A percentile compares a stretch with the other conserved stretches of the same genome.
These are phyloP conservation scores for Mycosphaerelloides madeirae DNA, from an alignment of 2,329 filamentous ascomycete species.

Conservation along the genomic window DNA sequence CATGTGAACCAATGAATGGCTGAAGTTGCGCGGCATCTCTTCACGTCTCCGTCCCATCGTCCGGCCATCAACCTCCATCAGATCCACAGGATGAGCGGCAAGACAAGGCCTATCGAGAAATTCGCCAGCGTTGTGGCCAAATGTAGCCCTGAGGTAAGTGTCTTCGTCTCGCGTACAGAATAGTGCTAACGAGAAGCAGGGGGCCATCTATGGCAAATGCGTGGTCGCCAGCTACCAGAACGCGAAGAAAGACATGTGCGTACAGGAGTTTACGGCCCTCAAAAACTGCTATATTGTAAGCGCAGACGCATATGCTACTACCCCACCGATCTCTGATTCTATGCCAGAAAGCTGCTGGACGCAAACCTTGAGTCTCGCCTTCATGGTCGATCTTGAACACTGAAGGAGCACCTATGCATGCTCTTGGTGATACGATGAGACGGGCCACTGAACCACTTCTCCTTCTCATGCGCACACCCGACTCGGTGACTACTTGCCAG, in stretches of 20 bases:
- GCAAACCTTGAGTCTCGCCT: conserved; percentile 13
- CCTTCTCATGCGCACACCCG: no score
- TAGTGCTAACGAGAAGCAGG: conserved; percentile 47
- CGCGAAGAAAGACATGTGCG: conserved; percentile 85
- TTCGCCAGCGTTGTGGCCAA: conserved; percentile 61
- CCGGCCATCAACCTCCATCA: background rate
- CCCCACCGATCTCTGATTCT: background rate
- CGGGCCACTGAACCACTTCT: no score
- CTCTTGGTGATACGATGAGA: no score
- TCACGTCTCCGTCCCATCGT: no score
- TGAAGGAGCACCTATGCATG: no score
- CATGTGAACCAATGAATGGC: background rate
- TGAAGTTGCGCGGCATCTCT: no score
- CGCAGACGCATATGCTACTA: background rate
- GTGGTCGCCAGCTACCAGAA: conserved; percentile 85
- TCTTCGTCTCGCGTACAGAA: background rate
- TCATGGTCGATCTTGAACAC: no score
- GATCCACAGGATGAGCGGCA: conserved; percentile 35
- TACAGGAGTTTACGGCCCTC: conserved; percentile 73
- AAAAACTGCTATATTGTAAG: conserved; percentile 84
- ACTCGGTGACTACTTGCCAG: no score
- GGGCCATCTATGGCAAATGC: conserved; percentile 83
- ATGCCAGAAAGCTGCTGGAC: conserved; percentile 25
- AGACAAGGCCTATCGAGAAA: conserved; percentile 62
- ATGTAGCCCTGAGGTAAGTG: conserved; percentile 59